A percentile compares a stretch with the other conserved stretches of the same genome.
These are phyloP conservation scores for Gnomoniopsis smithogilvyi DNA, from an alignment of 2,329 filamentous ascomycete species.

Conservation along the genomic window DNA sequence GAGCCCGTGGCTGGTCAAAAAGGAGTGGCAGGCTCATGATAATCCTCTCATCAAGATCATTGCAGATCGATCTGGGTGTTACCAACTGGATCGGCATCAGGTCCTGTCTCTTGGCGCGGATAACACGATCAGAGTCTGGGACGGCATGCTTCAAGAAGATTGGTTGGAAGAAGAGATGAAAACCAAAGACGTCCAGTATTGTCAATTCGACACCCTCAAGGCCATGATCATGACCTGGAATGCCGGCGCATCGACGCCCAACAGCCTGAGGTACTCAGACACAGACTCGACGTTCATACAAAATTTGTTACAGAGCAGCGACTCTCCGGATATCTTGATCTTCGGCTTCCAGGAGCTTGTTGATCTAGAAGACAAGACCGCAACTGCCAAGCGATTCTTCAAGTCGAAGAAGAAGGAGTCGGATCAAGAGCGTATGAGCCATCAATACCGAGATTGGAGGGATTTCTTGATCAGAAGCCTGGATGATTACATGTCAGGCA, in stretches of 20 bases:
- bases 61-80: slow-evolving; percentile 77
- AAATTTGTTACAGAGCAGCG: slow-evolving; percentile 71
- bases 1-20: slow-evolving; percentile 85
- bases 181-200: slow-evolving; percentile 75
- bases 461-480: slow-evolving; percentile 81
- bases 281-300: slow-evolving; percentile 76
- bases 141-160: slow-evolving; percentile 88
- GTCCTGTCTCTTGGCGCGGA: slow-evolving; percentile 86
- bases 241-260: slow-evolving; percentile 91
- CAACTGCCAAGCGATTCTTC: slow-evolving; percentile 92
- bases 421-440: slow-evolving; percentile 89
- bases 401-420: slow-evolving; percentile 85
- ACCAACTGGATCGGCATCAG: slow-evolving; percentile 79
- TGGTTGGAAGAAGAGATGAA: slow-evolving; percentile 94
- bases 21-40: slow-evolving; percentile 92
- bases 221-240: slow-evolving; percentile 93
- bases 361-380: slow-evolving; percentile 94
- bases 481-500: slow-evolving; percentile 77
- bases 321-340: slow-evolving; percentile 82
- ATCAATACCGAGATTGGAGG: slow-evolving; percentile 95
- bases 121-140: slow-evolving; percentile 82
- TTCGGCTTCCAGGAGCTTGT: slow-evolving; percentile 99
- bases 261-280: slow-evolving; percentile 67
- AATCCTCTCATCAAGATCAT: slow-evolving; percentile 76
- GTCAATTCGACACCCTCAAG: slow-evolving; percentile 77